A percentile compares a stretch with the other conserved stretches of the same genome.
These are phyloP conservation scores for Globisporangium yorkense DNA, from an alignment of 352 stramenopile genomes.

Conservation along the genomic window DNA sequence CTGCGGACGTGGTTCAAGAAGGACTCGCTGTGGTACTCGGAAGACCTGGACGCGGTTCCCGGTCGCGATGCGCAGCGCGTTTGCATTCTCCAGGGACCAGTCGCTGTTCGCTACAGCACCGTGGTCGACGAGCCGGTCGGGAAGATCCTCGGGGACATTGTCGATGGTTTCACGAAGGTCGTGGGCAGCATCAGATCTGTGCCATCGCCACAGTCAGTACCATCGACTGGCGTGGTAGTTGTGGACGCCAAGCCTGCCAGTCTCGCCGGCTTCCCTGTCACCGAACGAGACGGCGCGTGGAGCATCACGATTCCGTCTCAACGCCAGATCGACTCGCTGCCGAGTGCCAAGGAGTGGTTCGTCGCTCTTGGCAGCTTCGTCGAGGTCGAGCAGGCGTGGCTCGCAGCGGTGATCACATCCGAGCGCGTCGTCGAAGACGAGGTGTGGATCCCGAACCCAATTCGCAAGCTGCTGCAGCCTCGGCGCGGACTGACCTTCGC, in stretches of 20 bases:
- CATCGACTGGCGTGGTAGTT: neutral
- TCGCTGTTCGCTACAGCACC: constrained; percentile 78
- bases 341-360: neutral
- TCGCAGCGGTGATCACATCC: constrained; percentile 47
- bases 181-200: constrained; percentile 21
- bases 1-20: constrained; percentile 83
- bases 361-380: constrained; percentile 12
- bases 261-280: constrained; percentile 18
- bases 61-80: constrained; percentile 74
- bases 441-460: constrained; percentile 69
- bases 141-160: constrained; percentile 69
- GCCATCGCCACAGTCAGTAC: neutral
- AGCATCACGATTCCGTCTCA: neutral
- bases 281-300: neutral
- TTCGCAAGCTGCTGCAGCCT: constrained; percentile 44
- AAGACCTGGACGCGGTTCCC: constrained; percentile 80
- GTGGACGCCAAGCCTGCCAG: constrained; percentile 9
- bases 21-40: constrained; percentile 88
- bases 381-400: constrained; percentile 36
- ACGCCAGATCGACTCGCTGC: neutral
- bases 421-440: constrained; percentile 41
- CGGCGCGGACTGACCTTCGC: constrained; percentile 39
- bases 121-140: constrained; percentile 67
- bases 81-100: constrained; percentile 77
- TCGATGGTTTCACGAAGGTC: constrained; percentile 44